Percentiles rank a stretch among this genome's conserved stretches.
Conservation (phyloP, 2,329 filamentous ascomycete species). For the Penicillium brevicompactum region DNA sequence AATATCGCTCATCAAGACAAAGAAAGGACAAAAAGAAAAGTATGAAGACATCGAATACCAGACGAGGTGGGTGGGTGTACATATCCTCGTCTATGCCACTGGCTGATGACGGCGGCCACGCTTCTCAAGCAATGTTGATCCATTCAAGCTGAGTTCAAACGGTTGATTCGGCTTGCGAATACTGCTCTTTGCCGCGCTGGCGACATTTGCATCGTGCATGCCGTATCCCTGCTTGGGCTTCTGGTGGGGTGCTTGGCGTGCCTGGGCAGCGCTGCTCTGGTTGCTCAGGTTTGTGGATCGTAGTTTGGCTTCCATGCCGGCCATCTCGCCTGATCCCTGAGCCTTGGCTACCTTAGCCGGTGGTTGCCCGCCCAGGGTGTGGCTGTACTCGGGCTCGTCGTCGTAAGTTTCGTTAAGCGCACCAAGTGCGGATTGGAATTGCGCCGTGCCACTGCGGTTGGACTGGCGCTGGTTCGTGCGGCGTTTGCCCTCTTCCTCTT, state of each 20-base stretch:
- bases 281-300: slow-evolving; percentile 75
- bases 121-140: slow-evolving; percentile 83
- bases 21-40: slow-evolving; percentile 1
- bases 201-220: slow-evolving; percentile 82
- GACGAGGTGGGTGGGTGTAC: not conserved
- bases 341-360: slow-evolving; percentile 68
- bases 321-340: slow-evolving; percentile 56
- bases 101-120: slow-evolving; percentile 50
- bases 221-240: slow-evolving; percentile 69
- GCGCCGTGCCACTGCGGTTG: slow-evolving; percentile 61
- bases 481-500: slow-evolving; percentile 93
- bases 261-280: slow-evolving; percentile 62
- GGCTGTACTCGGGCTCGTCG: slow-evolving; percentile 58
- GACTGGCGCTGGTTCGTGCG: slow-evolving; percentile 80
- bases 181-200: slow-evolving; percentile 79
- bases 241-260: slow-evolving; percentile 59
- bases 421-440: slow-evolving; percentile 65
- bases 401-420: slow-evolving; percentile 66
- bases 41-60: slow-evolving; percentile 8
- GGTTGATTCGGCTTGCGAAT: slow-evolving; percentile 75
- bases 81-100: slow-evolving; percentile 24
- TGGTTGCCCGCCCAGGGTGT: slow-evolving; percentile 54
- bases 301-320: slow-evolving; percentile 83
- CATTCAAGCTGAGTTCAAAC: slow-evolving; percentile 90
- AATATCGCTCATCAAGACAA: slow-evolving; percentile 16